These are phyloP conservation scores for Claviceps maximensis DNA, from an alignment of 2,329 filamentous ascomycete genomes.

Conservation along the genomic window DNA sequence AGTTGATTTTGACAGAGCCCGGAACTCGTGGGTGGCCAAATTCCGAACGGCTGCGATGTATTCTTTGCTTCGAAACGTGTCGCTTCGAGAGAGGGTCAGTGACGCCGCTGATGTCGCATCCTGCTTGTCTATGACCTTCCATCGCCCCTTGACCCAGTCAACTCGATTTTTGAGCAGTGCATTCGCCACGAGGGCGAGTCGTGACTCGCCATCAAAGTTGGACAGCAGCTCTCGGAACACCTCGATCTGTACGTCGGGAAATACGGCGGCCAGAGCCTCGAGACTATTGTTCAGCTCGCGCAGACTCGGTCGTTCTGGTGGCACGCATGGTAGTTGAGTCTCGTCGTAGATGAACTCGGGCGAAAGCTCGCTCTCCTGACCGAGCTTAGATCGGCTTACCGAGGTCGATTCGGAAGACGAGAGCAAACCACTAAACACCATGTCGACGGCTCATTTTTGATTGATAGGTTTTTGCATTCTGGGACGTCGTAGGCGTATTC, in stretches of 20 bases:
- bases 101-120: slow-evolving; percentile 15
- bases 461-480: slow-evolving; percentile 1
- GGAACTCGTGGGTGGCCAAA: slow-evolving; percentile 64
- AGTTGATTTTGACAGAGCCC: slow-evolving; percentile 56
- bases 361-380: slow-evolving; percentile 16
- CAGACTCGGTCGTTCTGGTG: slow-evolving; percentile 46
- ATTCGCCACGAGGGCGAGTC: slow-evolving; percentile 65
- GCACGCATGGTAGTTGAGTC: slow-evolving; percentile 34
- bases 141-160: slow-evolving; percentile 58
- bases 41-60: slow-evolving; percentile 58
- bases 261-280: slow-evolving; percentile 54
- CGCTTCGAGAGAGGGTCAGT: slow-evolving; percentile 46
- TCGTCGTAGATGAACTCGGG: slow-evolving; percentile 42
- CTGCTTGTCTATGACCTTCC: slow-evolving; percentile 32
- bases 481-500: background rate
- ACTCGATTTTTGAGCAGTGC: slow-evolving; percentile 59
- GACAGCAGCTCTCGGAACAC: slow-evolving; percentile 72
- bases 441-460: slow-evolving; percentile 27
- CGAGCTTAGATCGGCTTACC: slow-evolving; percentile 18
- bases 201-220: slow-evolving; percentile 62
- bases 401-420: slow-evolving; percentile 26
- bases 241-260: slow-evolving; percentile 69
- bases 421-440: slow-evolving; percentile 37
- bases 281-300: slow-evolving; percentile 58
- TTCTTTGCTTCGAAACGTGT: slow-evolving; percentile 51